Evolutionary conservation across 2,329 filamentous ascomycete genomes (phyloP).

Genomic region (Piedraia hortae): DNA sequence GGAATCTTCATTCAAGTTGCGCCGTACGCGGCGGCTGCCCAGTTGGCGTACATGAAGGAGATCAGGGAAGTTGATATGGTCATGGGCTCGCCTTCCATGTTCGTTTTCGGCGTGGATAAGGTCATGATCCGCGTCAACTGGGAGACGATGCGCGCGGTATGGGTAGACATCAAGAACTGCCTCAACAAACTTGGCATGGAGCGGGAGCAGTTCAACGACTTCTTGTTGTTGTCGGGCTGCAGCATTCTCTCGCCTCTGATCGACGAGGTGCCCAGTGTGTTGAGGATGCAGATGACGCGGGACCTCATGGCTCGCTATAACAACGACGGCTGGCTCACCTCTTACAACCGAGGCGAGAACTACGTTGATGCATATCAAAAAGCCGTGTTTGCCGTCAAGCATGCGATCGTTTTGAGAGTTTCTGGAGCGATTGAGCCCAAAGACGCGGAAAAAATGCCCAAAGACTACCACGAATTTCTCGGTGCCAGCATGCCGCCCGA

Average conservation of each 20-base stretch:
- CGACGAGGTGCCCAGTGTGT: slow-evolving; percentile 14
- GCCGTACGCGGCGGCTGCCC: slow-evolving; percentile 59
- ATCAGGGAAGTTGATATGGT: slow-evolving; percentile 44
- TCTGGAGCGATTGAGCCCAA: slow-evolving; percentile 53
- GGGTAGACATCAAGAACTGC: slow-evolving; percentile 30
- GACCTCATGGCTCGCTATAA: slow-evolving; percentile 41
- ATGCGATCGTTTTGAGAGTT: slow-evolving; percentile 56
- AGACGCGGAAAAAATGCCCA: slow-evolving; percentile 44
- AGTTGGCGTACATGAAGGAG: slow-evolving; percentile 57
- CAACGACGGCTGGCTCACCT: slow-evolving; percentile 45
- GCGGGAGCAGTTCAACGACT: slow-evolving; percentile 51
- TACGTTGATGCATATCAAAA: slow-evolving; percentile 75
- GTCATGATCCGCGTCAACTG: slow-evolving; percentile 42
- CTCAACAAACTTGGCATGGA: slow-evolving; percentile 36
- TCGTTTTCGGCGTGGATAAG: slow-evolving; percentile 63
- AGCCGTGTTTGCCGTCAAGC: slow-evolving; percentile 59
- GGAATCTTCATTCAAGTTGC: slow-evolving; percentile 53
- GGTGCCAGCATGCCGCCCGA: slow-evolving; percentile 76
- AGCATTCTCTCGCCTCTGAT: slow-evolving; percentile 46
- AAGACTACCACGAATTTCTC: slow-evolving; percentile 68
- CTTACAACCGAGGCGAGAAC: slow-evolving; percentile 50
- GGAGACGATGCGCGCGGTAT: slow-evolving; percentile 33
- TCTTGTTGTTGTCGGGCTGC: slow-evolving; percentile 26
- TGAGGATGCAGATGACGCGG: slow-evolving; percentile 46
- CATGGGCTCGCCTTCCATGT: slow-evolving; percentile 59